Conservation (phyloP, 495 filamentous ascomycete genomes). For the Penicillium steckii region DNA sequence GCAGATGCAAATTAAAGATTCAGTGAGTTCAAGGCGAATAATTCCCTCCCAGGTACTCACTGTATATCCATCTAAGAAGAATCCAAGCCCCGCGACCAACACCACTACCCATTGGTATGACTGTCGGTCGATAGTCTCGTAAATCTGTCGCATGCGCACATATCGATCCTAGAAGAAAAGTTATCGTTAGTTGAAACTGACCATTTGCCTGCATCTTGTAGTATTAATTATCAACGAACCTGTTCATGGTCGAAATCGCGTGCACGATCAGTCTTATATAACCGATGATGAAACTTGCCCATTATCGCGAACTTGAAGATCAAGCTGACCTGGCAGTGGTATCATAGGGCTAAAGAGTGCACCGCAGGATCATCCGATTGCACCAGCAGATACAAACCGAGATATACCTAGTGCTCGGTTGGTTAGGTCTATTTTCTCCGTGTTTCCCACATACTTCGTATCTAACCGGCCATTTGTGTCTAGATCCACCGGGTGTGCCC, state of each 20-base stretch:
- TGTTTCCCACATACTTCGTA: neutral
- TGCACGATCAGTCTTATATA: slow-evolving; percentile 50
- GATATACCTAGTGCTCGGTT: neutral
- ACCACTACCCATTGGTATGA: slow-evolving; percentile 49
- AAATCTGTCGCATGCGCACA: slow-evolving; percentile 48
- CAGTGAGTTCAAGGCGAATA: neutral
- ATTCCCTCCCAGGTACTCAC: slow-evolving; percentile 34
- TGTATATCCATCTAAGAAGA: slow-evolving; percentile 68
- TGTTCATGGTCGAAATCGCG: slow-evolving; percentile 51
- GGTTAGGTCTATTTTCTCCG: neutral
- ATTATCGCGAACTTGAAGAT: slow-evolving; percentile 22
- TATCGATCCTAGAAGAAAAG: slow-evolving; percentile 37
- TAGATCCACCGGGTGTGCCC: neutral
- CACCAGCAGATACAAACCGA: slow-evolving; percentile 3
- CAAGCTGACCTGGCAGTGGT: neutral
- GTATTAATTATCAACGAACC: slow-evolving; percentile 17
- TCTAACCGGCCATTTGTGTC: neutral
- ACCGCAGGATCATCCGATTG: neutral
- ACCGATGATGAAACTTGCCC: slow-evolving; percentile 38
- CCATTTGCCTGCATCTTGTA: neutral
- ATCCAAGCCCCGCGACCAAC: slow-evolving; percentile 63
- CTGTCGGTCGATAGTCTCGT: slow-evolving; percentile 50
- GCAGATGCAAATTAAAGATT: no score
- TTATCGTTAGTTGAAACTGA: neutral
- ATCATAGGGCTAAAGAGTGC: neutral